Conservation (phyloP, 1,284 basidiomycete species). For the Ganoderma meredithae region DNA sequence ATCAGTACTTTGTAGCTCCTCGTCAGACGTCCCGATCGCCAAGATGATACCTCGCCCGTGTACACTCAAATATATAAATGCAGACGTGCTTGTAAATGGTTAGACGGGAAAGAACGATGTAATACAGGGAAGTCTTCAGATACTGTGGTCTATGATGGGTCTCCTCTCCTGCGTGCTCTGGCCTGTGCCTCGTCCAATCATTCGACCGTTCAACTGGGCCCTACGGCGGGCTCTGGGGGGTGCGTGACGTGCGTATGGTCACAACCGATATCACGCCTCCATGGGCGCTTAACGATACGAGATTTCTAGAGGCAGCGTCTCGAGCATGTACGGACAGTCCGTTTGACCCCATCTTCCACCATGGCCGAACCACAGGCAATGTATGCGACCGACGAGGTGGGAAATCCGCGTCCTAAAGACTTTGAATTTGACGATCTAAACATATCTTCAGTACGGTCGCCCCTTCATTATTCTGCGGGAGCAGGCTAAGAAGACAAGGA, state of each 20-base stretch:
- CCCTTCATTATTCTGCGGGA: slow-evolving; percentile 98
- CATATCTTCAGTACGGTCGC: slow-evolving; percentile 78
- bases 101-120: slow-evolving; percentile 26
- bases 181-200: background rate
- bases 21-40: slow-evolving; percentile 23
- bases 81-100: slow-evolving; percentile 33
- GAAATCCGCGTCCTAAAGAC: slow-evolving; percentile 18
- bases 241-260: background rate
- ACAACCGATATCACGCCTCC: background rate
- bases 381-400: slow-evolving; percentile 91
- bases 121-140: slow-evolving; percentile 23
- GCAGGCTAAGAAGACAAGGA: slow-evolving; percentile 94
- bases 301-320: slow-evolving; percentile 4
- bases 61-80: slow-evolving; percentile 27
- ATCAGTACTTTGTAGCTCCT: slow-evolving; percentile 32
- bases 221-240: no score
- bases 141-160: background rate
- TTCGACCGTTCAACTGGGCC: no score
- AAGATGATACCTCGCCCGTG: slow-evolving; percentile 33
- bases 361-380: slow-evolving; percentile 71
- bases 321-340: background rate
- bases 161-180: background rate
- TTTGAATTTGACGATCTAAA: slow-evolving; percentile 17
- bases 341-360: slow-evolving; percentile 20
- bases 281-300: background rate